Base-by-base conservation (phyloP, 2,329 filamentous ascomycete species). In the Verticillium tricorpus region DNA sequence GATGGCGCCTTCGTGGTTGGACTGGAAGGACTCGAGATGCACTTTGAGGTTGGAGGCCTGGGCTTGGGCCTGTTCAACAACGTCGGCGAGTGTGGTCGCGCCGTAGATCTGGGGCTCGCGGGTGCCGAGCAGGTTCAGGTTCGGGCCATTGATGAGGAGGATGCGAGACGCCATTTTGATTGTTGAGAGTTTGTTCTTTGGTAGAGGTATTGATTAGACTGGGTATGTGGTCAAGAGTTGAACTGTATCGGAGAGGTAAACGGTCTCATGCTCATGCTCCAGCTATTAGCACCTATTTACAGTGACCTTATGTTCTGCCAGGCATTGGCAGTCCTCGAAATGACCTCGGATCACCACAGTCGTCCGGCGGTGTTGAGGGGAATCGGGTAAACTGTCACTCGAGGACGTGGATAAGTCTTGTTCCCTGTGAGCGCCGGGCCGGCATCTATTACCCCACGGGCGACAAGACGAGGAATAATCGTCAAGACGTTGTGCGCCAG, bases 101-200 rank as follows among this genome's bases (percentile, higher is more conserved):
- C 90, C 90, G 77, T 93, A 93, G 69, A 92, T 82, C 32, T 86
- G 77, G 17, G 90, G 90, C 72, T 94, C 90, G 25, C 91, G 83
- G 14, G 85, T 89, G 39, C 90, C 90, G 34, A 93, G 83, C 58
- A 93, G 87, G 76, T 93, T 93, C 68, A 93, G 87, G 73, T 93
- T 93, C 35, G 90, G 89, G n/a, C 90, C 90, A 74, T 92, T 92
- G 78, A 93, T 86, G 66, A 92, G 80, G 67, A 92, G 86, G 70
- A 92, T 86, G 60, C 69, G 73, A 62, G 74, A 75, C 35, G 74
- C 63, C 73, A 78, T 78, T 56, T 31, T 68, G 65, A 25, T 19
- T 4, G 39, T 50, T 5, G 19, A 12, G 31, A 45, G 32, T 31
- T 14, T 37, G 12, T 12, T n/a, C 31, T 35, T 11, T 31, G 12